These are phyloP conservation scores for Pseudozyma hubeiensis DNA, from an alignment of 1,284 basidiomycete genomes.

Conservation along the genomic window DNA sequence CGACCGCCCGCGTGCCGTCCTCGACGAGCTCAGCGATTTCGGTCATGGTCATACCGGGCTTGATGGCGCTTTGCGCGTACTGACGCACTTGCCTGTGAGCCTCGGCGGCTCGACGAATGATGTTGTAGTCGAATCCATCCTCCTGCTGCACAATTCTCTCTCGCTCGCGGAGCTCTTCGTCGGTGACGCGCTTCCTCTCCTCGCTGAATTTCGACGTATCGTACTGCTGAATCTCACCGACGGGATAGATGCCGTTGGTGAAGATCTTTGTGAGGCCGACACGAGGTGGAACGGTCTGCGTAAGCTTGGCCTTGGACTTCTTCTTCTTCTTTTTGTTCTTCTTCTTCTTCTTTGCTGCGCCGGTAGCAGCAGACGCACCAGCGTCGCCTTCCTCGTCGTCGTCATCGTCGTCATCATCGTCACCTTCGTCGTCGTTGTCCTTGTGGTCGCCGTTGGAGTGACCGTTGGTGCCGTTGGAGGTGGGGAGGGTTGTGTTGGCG, in stretches of 20 bases:
- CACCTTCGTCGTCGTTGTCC: conserved; percentile 14
- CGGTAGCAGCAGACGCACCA: conserved; percentile 33
- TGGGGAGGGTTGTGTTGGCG: conserved; percentile 31
- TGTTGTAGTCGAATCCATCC: conserved; percentile 77
- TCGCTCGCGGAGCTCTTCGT: conserved; percentile 86
- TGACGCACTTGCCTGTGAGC: conserved; percentile 88
- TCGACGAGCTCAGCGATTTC: conserved; percentile 96
- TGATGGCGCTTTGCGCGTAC: conserved; percentile 84
- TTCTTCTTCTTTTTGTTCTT: conserved; percentile 84
- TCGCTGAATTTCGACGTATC: conserved; percentile 73
- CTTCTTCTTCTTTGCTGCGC: conserved; percentile 74
- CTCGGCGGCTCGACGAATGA: conserved; percentile 90
- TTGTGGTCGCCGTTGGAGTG: conserved; percentile 11
- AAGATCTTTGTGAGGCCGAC: conserved; percentile 90
- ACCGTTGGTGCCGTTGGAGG: conserved; percentile 37
- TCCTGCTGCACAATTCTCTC: conserved; percentile 74
- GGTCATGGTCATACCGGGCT: conserved; percentile 93
- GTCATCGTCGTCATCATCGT: conserved; percentile 44
- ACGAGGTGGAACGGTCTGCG: conserved; percentile 91
- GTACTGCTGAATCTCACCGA: conserved; percentile 92
- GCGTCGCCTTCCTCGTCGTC: conserved; percentile 50
- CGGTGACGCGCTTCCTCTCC: conserved; percentile 81
- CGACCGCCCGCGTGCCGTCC: conserved; percentile 78
- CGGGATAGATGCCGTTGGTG: conserved; percentile 85
- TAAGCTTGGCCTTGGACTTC: conserved; percentile 54